Base-by-base conservation (phyloP, 2,329 filamentous ascomycete species). In the Pseudogymnoascus sp. region DNA sequence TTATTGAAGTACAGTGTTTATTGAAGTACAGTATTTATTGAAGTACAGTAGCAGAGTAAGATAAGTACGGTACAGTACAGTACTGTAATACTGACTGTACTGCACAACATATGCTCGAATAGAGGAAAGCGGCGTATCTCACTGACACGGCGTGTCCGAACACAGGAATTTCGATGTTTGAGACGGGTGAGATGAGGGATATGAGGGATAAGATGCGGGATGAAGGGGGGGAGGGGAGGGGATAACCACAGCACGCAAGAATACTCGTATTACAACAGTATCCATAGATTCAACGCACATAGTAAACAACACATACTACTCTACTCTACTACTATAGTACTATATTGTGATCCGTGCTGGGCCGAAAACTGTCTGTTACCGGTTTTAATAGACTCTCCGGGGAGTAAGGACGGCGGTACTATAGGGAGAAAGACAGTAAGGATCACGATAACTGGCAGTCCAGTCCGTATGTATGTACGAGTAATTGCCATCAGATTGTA, bases 121-220 rank as follows among this genome's bases (percentile, higher is more conserved):
- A 12, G 23, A 49, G 42, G 23, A 55, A 33, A 55, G 49, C 11
- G 45, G 49, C 28, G 28, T 55, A 55, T 33, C 49, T 55, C 33
- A 28, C 25, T 28, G 6, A 33, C 28, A 55, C 28, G 49, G 49
- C 49, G 28, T 33, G 12, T 19, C 49, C 49, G 49, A 33, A 19
- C n/a, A 55, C 49, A 55, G n/a, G 28, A 33, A 33, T 55, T 19
- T n/a, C 33, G 49, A 14, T 35, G 30, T 52, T 52, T 52, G 45
- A 52, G 45, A 52, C 45, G 23, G 25, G 45, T 49, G 49, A 55
- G 49, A 30, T 52, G 45, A 52, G 45, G 45, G 45, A 52, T 52
- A 16, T 19, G 38, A 39, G n/a, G 19, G 41, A n/a, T 22, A 45
- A 55, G 49, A 55, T 55, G 49, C 49, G 49, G 49, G 49, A 55